Conservation (phyloP, 192 early-diverging fungal genomes). For the Coemansia sp. region DNA sequence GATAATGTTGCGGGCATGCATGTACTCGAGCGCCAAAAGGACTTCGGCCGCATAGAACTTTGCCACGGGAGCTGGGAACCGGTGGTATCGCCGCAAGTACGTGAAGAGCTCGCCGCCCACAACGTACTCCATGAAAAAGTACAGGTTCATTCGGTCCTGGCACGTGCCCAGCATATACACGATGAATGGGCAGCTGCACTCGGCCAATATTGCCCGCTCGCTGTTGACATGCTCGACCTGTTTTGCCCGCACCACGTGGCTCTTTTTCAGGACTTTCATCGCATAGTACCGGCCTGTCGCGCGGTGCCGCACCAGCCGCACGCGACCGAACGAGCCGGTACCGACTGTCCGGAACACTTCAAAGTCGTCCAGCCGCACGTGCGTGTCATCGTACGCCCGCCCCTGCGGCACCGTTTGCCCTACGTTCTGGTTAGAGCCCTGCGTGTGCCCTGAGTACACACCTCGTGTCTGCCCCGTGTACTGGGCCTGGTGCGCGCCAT, state of each 20-base stretch:
- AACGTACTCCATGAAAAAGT: constrained; percentile 96
- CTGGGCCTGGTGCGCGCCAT: constrained; percentile 10
- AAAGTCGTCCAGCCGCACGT: constrained; percentile 74
- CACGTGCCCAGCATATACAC: constrained; percentile 93
- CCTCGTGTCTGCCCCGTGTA: constrained; percentile 6
- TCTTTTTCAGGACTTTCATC: constrained; percentile 95
- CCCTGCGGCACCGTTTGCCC: constrained; percentile 10
- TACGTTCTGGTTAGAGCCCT: not conserved
- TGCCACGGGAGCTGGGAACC: constrained; percentile 85
- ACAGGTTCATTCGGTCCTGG: constrained; percentile 89
- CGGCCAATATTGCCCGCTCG: constrained; percentile 90
- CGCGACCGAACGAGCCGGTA: constrained; percentile 95
- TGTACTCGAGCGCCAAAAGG: constrained; percentile 83
- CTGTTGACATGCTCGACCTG: constrained; percentile 99
- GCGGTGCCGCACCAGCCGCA: constrained; percentile 85
- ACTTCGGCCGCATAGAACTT: constrained; percentile 91
- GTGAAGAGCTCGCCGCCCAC: constrained; percentile 91
- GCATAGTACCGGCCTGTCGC: constrained; percentile 85
- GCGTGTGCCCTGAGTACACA: constrained; percentile 1
- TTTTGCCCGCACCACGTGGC: constrained; percentile 90
- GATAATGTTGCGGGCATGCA: constrained; percentile 83
- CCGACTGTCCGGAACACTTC: constrained; percentile 86
- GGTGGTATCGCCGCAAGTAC: constrained; percentile 71
- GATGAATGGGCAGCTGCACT: constrained; percentile 85
- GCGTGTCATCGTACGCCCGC: constrained; percentile 38